These are phyloP conservation scores for Colletotrichum sp. DNA, from an alignment of 2,329 filamentous ascomycete genomes.

Conservation along the genomic window DNA sequence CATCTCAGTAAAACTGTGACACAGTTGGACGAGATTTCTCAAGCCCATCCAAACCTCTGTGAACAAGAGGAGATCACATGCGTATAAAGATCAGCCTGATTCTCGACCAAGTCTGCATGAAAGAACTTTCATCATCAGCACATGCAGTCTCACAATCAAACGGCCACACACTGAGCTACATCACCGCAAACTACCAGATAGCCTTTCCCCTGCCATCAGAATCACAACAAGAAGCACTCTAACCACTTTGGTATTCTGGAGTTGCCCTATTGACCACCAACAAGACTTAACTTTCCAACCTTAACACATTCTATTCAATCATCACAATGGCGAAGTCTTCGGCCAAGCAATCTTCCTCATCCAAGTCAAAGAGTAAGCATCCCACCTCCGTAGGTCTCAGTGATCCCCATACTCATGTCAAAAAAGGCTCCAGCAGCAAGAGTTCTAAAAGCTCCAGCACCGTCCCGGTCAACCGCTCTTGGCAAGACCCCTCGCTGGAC, in stretches of 20 bases:
- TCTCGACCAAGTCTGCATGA: background rate
- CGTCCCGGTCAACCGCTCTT: background rate
- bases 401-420: background rate
- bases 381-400: background rate
- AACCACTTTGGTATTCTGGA: accelerated
- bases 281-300: background rate
- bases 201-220: background rate
- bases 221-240: background rate
- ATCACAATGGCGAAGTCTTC: background rate
- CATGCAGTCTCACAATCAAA: background rate
- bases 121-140: background rate
- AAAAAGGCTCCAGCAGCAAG: background rate
- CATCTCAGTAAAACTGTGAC: background rate
- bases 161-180: no score
- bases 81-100: background rate
- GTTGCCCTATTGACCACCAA: background rate
- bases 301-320: background rate
- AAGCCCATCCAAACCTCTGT: background rate
- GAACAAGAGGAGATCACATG: accelerated
- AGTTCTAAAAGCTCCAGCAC: background rate
- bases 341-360: background rate
- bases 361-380: background rate
- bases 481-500: constrained; percentile 6
- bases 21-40: background rate
- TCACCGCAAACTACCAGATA: background rate